A percentile compares a stretch with the other conserved stretches of the same genome.
phyloP scores from a whole-genome alignment of 2,329 filamentous ascomycete genomes.

The Pseudopithomyces maydicus region DNA sequence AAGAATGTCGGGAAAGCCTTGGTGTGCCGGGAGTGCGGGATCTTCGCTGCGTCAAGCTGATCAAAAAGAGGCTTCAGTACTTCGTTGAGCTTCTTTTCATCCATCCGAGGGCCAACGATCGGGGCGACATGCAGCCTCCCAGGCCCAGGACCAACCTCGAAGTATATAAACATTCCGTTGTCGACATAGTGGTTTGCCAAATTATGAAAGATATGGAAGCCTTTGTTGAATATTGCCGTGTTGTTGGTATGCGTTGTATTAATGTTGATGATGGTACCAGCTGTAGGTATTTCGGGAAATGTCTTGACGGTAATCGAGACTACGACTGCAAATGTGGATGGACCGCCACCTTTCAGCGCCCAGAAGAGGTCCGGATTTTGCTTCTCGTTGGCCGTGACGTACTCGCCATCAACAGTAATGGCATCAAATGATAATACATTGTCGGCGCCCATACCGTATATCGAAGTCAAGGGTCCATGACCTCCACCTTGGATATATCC shows the following conservation, averaged over 20 bases:
- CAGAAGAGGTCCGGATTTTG: constrained; percentile 46
- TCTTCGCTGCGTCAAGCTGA: constrained; percentile 33
- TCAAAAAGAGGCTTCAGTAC: constrained; percentile 36
- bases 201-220: constrained; percentile 40
- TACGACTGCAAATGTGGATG: constrained; percentile 37
- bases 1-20: constrained; percentile 42
- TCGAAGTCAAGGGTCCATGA: constrained; percentile 46
- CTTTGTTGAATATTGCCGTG: constrained; percentile 31
- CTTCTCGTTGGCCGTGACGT: constrained; percentile 37
- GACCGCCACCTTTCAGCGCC: constrained; percentile 42
- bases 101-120: constrained; percentile 40
- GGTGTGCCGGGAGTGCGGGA: constrained; percentile 36
- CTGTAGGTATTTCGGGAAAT: constrained; percentile 38
- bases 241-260: constrained; percentile 43
- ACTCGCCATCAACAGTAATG: constrained; percentile 46
- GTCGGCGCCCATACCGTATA: constrained; percentile 47
- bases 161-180: constrained; percentile 44
- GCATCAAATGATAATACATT: constrained; percentile 45
- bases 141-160: constrained; percentile 29
- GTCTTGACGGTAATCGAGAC: constrained; percentile 40
- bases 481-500: constrained; percentile 52
- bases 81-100: constrained; percentile 27
- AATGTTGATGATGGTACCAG: constrained; percentile 41
- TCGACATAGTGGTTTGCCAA: constrained; percentile 38
- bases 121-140: constrained; percentile 39